Conservation (phyloP, 257 asterid species). For the Capsicum rhomboideum region DNA sequence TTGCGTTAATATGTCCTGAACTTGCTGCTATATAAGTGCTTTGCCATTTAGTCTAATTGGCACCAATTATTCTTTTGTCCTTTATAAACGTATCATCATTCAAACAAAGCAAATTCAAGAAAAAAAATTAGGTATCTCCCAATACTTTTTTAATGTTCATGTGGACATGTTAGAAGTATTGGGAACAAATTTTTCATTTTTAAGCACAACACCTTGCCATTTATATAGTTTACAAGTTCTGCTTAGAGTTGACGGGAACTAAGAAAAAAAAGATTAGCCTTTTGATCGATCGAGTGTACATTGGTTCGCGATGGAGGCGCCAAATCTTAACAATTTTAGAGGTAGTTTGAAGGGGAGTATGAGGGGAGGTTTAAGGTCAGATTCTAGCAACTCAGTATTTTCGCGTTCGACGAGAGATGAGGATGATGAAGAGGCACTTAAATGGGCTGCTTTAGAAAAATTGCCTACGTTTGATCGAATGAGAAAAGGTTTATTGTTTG, state of each 20-base stretch:
- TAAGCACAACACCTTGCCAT: no score
- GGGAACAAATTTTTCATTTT: neutral
- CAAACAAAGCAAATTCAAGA: neutral
- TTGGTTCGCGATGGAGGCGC: neutral
- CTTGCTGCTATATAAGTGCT: neutral
- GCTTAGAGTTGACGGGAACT: neutral
- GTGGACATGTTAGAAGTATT: neutral
- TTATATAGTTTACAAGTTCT: neutral
- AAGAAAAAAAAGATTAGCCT: neutral
- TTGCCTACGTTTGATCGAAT: neutral
- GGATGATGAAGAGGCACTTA: conserved; percentile 2
- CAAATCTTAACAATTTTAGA: neutral
- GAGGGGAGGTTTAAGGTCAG: conserved; percentile 17
- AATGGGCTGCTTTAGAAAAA: neutral
- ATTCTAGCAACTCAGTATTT: conserved; percentile 14
- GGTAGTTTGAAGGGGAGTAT: conserved; percentile 14
- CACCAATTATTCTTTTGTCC: neutral
- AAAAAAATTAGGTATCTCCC: neutral
- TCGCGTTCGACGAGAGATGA: neutral
- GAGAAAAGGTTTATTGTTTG: neutral
- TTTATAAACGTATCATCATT: neutral
- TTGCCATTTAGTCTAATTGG: neutral
- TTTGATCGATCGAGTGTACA: neutral
- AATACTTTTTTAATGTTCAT: neutral
- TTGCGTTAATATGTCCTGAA: neutral